These are phyloP conservation scores for Nemania sp. DNA, from an alignment of 2,329 filamentous ascomycete genomes.

Conservation along the genomic window DNA sequence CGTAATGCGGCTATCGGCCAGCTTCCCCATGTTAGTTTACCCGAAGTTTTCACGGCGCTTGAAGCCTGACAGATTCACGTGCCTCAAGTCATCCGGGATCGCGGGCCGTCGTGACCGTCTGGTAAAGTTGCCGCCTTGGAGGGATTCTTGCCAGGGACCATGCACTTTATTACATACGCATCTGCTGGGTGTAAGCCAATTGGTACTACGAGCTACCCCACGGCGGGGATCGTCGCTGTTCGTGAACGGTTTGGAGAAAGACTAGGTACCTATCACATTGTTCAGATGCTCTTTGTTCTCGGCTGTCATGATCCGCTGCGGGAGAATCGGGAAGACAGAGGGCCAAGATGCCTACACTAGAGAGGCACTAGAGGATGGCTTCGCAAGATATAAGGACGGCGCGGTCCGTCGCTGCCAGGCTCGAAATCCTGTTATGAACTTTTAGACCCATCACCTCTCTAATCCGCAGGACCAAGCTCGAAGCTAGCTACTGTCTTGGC, in stretches of 20 bases:
- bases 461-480: conserved; percentile 23
- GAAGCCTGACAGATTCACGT: conserved; percentile 21
- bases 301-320: conserved; percentile 66
- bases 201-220: conserved; percentile 46
- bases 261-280: conserved; percentile 38
- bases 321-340: conserved; percentile 55
- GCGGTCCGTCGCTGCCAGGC: conserved; percentile 19
- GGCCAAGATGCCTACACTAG: conserved; percentile 15
- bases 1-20: conserved; percentile 41
- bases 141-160: conserved; percentile 42
- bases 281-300: conserved; percentile 53
- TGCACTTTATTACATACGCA: conserved; percentile 9
- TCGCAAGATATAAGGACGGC: conserved; percentile 33
- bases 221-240: conserved; percentile 49
- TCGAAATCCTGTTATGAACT: conserved; percentile 23
- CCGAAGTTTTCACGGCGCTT: conserved; percentile 44
- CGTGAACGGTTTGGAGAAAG: conserved; percentile 46
- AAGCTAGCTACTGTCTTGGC: conserved; percentile 43
- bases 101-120: conserved; percentile 50
- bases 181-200: conserved; percentile 41
- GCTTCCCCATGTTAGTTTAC: conserved; percentile 43
- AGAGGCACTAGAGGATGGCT: conserved; percentile 9
- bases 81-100: conserved; percentile 40
- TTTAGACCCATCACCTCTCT: conserved; percentile 28
- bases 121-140: conserved; percentile 47